phyloP scores from a whole-genome alignment of 2,329 filamentous ascomycete genomes.

The Drechslera avenae region DNA sequence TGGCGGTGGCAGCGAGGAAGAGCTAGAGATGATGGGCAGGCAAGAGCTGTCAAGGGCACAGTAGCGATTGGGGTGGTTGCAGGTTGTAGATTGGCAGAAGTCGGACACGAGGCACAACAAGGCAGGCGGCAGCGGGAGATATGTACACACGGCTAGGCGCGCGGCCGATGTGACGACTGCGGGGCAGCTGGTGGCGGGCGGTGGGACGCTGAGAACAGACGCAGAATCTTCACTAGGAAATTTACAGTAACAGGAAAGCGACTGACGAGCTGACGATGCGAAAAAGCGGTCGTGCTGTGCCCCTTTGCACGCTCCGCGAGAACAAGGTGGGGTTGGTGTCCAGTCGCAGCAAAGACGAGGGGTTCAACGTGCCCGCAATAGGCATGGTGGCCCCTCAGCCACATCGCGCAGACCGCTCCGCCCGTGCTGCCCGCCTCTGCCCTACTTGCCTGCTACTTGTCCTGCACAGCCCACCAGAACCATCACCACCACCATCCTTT shows the following conservation, averaged over 20 bases:
- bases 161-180: constrained; percentile 34
- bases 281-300: constrained; percentile 28
- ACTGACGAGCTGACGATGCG: constrained; percentile 20
- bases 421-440: constrained; percentile 13
- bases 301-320: constrained; percentile 21
- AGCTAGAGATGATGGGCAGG: background rate
- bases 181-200: constrained; percentile 14
- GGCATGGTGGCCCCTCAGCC: constrained; percentile 13
- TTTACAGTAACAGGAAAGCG: constrained; percentile 18
- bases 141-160: constrained; percentile 38
- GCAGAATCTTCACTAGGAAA: constrained; percentile 24
- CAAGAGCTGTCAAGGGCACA: constrained; percentile 56
- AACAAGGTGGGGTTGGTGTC: constrained; percentile 20
- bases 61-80: background rate
- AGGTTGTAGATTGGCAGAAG: background rate
- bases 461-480: constrained; percentile 2
- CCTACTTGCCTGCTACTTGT: background rate
- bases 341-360: constrained; percentile 18
- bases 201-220: constrained; percentile 15
- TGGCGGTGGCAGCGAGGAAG: constrained; percentile 12
- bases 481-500: background rate
- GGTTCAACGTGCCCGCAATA: constrained; percentile 10
- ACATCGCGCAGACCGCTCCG: constrained; percentile 25
- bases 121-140: constrained; percentile 25
- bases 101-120: constrained; percentile 10